Conservation (phyloP, 768 basidiomycete genomes). For the Hortiboletus flavorubellus region DNA sequence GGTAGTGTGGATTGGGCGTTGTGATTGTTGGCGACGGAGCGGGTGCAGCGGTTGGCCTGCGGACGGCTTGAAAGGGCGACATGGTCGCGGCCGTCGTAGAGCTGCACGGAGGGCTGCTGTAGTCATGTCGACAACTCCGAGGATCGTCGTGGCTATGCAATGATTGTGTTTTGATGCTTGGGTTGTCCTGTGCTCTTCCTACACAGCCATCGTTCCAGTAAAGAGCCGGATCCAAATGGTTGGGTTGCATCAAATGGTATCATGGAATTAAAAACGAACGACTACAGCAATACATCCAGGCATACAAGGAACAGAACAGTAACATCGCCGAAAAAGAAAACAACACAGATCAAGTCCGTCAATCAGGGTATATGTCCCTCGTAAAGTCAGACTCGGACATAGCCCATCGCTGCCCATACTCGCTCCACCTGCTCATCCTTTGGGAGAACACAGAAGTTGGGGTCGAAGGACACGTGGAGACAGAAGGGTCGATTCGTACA, state of each 20-base stretch:
- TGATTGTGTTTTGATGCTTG: too few relatives aligned
- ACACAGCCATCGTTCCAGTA: too few relatives aligned
- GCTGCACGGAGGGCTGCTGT: neutral
- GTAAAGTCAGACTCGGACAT: constrained; percentile 21
- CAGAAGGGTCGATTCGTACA: neutral
- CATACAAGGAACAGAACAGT: neutral
- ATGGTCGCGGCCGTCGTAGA: constrained; percentile 1
- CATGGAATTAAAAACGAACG: neutral
- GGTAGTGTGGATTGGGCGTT: constrained; percentile 17
- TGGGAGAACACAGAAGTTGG: constrained; percentile 1
- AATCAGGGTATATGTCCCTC: constrained; percentile 15
- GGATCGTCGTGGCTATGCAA: too few relatives aligned
- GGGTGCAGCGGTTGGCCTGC: neutral
- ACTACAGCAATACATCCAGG: constrained; percentile 7
- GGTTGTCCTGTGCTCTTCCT: too few relatives aligned
- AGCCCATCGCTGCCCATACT: constrained; percentile 24
- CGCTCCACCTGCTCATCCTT: neutral
- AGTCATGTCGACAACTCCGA: neutral
- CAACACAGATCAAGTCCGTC: neutral
- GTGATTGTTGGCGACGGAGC: neutral
- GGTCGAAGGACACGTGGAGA: neutral
- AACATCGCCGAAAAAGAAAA: neutral
- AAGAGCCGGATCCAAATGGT: neutral
- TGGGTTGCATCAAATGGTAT: neutral
- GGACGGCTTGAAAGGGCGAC: neutral